Evolutionary conservation across 352 stramenopile genomes (phyloP).

Genomic region (Pythium chondricola): DNA sequence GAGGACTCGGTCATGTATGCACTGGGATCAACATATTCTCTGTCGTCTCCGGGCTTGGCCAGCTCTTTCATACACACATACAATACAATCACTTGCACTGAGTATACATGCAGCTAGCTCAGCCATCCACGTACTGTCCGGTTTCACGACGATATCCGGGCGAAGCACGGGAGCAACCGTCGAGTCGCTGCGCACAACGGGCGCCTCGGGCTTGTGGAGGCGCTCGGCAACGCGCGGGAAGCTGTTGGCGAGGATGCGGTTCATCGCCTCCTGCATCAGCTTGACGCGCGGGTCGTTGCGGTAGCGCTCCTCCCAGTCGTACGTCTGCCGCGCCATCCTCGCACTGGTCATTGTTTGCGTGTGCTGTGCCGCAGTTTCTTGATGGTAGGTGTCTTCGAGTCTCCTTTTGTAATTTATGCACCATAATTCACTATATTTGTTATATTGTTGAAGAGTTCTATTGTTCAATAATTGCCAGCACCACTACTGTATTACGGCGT

Average conservation of each 20-base stretch:
- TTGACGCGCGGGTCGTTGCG: conserved; percentile 29
- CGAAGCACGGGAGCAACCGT: no score
- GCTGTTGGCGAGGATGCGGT: conserved; percentile 18
- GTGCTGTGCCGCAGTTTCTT: no score
- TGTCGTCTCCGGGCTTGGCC: background rate
- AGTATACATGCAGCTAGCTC: background rate
- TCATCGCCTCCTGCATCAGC: conserved; percentile 1
- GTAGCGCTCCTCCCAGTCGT: conserved; percentile 12
- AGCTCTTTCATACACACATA: background rate
- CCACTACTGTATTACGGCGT: no score
- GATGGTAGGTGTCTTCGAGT: no score
- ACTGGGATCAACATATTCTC: conserved; percentile 4
- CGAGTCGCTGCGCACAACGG: background rate
- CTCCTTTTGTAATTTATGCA: no score
- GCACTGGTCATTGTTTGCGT: no score
- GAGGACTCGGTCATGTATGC: conserved; percentile 33
- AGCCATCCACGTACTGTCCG: background rate
- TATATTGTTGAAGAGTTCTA: no score
- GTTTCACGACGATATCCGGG: no score
- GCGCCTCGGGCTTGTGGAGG: background rate
- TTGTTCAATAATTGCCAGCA: no score
- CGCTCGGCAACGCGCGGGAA: conserved; percentile 8
- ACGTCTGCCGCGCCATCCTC: background rate
- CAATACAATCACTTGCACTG: background rate
- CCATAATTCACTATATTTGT: no score